Conservation (phyloP, 2,329 filamentous ascomycete species). For the Trichoderma oligosporum region DNA sequence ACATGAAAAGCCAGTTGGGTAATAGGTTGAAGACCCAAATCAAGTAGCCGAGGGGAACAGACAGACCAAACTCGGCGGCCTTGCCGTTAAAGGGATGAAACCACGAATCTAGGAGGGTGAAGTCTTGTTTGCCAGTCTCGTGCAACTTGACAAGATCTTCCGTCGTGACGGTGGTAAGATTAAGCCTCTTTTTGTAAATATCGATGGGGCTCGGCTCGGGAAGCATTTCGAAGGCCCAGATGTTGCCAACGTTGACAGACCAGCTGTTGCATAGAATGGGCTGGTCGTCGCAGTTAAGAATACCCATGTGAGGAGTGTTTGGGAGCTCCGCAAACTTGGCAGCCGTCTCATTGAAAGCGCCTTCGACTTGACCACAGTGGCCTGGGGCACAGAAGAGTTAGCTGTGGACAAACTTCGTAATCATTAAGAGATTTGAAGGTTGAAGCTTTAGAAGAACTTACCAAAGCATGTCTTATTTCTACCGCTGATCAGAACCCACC, state of each 20-base stretch:
- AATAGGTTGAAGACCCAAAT: slow-evolving; percentile 64
- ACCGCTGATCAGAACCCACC: slow-evolving; percentile 71
- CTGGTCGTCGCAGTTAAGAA: slow-evolving; percentile 71
- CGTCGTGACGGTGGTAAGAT: slow-evolving; percentile 64
- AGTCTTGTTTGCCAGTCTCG: slow-evolving; percentile 49
- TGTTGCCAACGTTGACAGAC: slow-evolving; percentile 59
- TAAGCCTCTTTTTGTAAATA: slow-evolving; percentile 62
- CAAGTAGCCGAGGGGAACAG: slow-evolving; percentile 62
- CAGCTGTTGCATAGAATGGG: slow-evolving; percentile 72
- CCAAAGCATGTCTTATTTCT: slow-evolving; percentile 74
- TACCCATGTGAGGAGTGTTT: slow-evolving; percentile 62
- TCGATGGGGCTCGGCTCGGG: slow-evolving; percentile 61
- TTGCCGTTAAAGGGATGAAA: slow-evolving; percentile 75
- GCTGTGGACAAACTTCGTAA: background rate
- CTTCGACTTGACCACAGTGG: slow-evolving; percentile 60
- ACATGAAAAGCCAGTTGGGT: slow-evolving; percentile 75
- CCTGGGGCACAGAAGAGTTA: slow-evolving; percentile 42
- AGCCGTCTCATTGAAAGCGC: slow-evolving; percentile 64
- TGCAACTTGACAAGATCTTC: slow-evolving; percentile 60
- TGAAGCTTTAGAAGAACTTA: slow-evolving; percentile 32
- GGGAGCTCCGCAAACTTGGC: slow-evolving; percentile 59
- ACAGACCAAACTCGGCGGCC: slow-evolving; percentile 58
- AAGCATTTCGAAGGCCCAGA: slow-evolving; percentile 66
- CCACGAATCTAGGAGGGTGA: slow-evolving; percentile 53
- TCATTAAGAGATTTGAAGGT: background rate